Conservation (phyloP, 768 basidiomycete species). For the Suillus cothurnatus region DNA sequence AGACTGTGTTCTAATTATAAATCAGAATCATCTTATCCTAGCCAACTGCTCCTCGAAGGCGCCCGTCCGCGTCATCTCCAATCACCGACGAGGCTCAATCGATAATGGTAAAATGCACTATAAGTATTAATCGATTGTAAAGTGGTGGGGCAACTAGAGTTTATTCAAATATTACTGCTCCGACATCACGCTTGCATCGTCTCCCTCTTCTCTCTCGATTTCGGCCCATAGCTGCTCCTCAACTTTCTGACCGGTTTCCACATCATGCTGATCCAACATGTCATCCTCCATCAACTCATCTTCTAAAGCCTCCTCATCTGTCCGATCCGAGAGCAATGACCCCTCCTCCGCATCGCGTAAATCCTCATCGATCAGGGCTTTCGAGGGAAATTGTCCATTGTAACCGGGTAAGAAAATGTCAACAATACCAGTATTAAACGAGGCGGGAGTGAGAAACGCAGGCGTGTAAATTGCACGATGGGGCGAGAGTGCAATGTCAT, state of each 20-base stretch:
- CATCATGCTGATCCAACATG: slow-evolving; percentile 41
- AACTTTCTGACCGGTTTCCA: slow-evolving; percentile 30
- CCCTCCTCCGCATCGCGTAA: slow-evolving; percentile 23
- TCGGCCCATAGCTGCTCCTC: slow-evolving; percentile 46
- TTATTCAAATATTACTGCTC: not conserved
- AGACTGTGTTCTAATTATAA: too few species aligned
- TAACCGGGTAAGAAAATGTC: slow-evolving; percentile 25
- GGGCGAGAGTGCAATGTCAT: slow-evolving; percentile 15
- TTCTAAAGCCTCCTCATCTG: slow-evolving; percentile 40
- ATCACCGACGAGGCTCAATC: not conserved
- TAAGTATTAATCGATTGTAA: not conserved
- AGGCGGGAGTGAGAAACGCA: slow-evolving; percentile 34
- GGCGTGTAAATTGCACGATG: slow-evolving; percentile 40
- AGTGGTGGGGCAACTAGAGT: not conserved
- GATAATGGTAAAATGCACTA: not conserved
- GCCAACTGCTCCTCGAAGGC: too few species aligned
- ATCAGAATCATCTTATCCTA: too few species aligned
- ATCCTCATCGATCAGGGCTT: slow-evolving; percentile 20
- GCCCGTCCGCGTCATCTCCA: too few species aligned
- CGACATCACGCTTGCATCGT: not conserved
- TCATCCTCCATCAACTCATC: slow-evolving; percentile 47
- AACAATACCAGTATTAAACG: slow-evolving; percentile 15
- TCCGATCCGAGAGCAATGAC: slow-evolving; percentile 31
- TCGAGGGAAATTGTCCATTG: slow-evolving; percentile 20
- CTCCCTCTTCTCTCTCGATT: slow-evolving; percentile 31